Evolutionary conservation across 441 rosid genomes (phyloP).

Genomic region (Hypseocharis bilobata): DNA sequence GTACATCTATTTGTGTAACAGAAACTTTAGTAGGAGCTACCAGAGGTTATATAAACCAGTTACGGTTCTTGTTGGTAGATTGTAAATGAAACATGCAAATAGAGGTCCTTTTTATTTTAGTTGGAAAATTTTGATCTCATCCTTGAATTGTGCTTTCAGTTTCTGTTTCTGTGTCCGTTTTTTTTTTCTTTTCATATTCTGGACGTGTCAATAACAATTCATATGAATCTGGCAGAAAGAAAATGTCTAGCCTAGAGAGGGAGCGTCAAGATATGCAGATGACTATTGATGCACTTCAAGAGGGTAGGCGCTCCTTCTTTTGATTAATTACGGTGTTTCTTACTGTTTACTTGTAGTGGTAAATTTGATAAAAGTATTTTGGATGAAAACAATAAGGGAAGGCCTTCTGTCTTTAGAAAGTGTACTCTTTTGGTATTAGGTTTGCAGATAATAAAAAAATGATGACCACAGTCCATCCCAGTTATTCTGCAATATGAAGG

Average conservation of each 20-base stretch:
- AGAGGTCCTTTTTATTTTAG: neutral
- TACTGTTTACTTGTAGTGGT: neutral
- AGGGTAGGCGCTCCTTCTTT: conserved; percentile 40
- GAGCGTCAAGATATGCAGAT: conserved; percentile 79
- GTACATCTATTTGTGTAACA: too few species aligned
- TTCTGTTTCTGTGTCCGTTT: conserved; percentile 6
- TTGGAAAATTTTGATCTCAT: neutral
- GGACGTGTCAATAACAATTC: conserved; percentile 9
- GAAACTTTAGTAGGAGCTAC: neutral
- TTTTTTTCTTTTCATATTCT: conserved; percentile 1
- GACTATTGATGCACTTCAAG: conserved; percentile 81
- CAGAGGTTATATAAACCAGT: neutral
- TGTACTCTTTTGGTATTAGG: too few species aligned
- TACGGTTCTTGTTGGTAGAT: conserved; percentile 1
- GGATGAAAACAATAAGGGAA: too few species aligned
- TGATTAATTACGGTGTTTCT: neutral
- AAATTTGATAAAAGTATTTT: neutral
- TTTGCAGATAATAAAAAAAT: too few species aligned
- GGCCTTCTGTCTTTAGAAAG: too few species aligned
- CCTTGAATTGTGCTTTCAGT: conserved; percentile 6
- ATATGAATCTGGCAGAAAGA: conserved; percentile 54
- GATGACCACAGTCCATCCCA: too few species aligned
- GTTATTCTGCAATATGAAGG: too few species aligned
- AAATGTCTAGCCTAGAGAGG: conserved; percentile 66
- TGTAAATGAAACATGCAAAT: neutral